These are phyloP conservation scores for Microsporum canis DNA, from an alignment of 2,329 filamentous ascomycete genomes.

Conservation along the genomic window DNA sequence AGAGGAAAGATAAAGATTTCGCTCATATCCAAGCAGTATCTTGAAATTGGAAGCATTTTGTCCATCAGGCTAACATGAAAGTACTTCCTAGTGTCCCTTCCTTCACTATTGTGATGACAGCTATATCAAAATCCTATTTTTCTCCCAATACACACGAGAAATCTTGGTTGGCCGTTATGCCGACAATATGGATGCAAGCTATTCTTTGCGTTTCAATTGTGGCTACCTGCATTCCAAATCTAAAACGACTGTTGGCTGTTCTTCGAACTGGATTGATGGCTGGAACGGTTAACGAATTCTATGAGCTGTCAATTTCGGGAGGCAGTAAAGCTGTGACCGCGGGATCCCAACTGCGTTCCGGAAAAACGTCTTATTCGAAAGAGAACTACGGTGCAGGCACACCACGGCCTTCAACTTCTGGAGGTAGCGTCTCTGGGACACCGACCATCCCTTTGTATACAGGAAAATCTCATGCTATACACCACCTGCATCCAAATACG, in stretches of 20 bases:
- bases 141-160: constrained; percentile 14
- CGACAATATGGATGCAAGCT: constrained; percentile 17
- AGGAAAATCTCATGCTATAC: not conserved
- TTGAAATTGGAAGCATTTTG: not conserved
- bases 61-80: constrained; percentile 5
- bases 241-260: constrained; percentile 18
- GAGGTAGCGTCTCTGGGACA: not conserved
- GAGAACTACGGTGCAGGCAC: not conserved
- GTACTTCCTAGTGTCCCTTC: constrained; percentile 13
- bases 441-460: not conserved
- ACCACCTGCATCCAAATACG: not conserved
- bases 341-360: not conserved
- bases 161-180: constrained; percentile 16
- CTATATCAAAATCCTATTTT: constrained; percentile 13
- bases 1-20: not conserved
- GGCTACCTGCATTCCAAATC: constrained; percentile 19
- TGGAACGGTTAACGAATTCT: constrained; percentile 16
- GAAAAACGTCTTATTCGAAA: not conserved
- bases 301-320: constrained; percentile 14
- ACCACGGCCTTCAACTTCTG: constrained; percentile 3
- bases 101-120: constrained; percentile 14
- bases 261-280: constrained; percentile 18
- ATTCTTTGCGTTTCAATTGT: constrained; percentile 18
- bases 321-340: not conserved
- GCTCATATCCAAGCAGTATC: not conserved